phyloP scores from a whole-genome alignment of 2,329 filamentous ascomycete genomes.

The Aspergillus piperis region DNA sequence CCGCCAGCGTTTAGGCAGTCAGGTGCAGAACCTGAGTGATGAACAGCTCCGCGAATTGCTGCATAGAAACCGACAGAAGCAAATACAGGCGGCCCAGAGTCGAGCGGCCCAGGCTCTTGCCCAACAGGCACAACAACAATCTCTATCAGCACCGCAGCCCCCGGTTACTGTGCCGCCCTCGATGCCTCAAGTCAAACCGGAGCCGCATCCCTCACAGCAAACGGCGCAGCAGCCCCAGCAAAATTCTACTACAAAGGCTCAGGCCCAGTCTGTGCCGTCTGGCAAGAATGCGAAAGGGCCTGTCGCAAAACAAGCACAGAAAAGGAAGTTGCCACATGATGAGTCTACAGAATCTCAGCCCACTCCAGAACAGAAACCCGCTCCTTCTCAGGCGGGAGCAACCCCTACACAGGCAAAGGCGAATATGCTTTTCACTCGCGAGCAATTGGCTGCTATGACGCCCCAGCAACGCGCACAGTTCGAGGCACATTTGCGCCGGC shows the following conservation, averaged over 20 bases:
- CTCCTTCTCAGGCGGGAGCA: slow-evolving; percentile 21
- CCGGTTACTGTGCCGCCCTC: slow-evolving; percentile 23
- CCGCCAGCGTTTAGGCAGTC: slow-evolving; percentile 38
- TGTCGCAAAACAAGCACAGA: slow-evolving; percentile 35
- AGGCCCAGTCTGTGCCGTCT: slow-evolving; percentile 30
- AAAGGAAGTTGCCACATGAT: slow-evolving; percentile 50
- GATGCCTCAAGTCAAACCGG: slow-evolving; percentile 28
- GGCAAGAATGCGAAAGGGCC: slow-evolving; percentile 31
- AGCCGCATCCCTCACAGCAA: slow-evolving; percentile 13
- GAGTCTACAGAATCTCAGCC: slow-evolving; percentile 49
- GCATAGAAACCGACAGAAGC: slow-evolving; percentile 38
- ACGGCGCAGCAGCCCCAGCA: slow-evolving; percentile 29
- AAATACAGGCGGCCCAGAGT: slow-evolving; percentile 36
- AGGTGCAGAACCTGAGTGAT: slow-evolving; percentile 40
- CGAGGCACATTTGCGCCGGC: slow-evolving; percentile 39
- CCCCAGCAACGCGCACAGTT: slow-evolving; percentile 45
- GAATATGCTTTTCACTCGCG: slow-evolving; percentile 31
- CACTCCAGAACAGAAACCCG: slow-evolving; percentile 34
- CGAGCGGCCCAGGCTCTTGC: slow-evolving; percentile 28
- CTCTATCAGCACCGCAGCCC: slow-evolving; percentile 28
- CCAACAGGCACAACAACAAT: slow-evolving; percentile 29
- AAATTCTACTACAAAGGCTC: slow-evolving; percentile 33
- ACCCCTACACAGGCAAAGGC: slow-evolving; percentile 25
- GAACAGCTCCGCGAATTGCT: slow-evolving; percentile 46
- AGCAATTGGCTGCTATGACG: slow-evolving; percentile 43